Evolutionary conservation across 306 rosid genomes (phyloP).

Genomic region (Gleditsia sinensis): DNA sequence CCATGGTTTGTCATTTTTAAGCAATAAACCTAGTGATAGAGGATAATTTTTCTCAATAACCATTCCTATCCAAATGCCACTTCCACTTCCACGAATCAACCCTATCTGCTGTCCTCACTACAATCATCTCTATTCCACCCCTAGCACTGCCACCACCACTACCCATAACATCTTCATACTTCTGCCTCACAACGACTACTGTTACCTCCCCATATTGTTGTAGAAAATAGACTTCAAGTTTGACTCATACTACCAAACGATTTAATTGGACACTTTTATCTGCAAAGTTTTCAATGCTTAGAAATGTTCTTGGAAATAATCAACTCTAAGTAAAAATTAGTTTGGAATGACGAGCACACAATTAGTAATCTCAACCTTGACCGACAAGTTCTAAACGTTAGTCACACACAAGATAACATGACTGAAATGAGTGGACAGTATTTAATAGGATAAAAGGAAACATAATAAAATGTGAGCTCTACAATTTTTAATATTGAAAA

Average conservation of each 20-base stretch:
- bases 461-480: conserved; percentile 10
- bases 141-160: not conserved
- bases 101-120: not conserved
- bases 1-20: not conserved
- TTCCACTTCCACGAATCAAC: not conserved
- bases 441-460: not conserved
- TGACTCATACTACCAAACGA: conserved; percentile 11
- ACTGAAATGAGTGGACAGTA: not conserved
- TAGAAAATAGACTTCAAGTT: not conserved
- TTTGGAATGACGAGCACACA: not conserved
- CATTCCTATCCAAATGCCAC: conserved; percentile 4
- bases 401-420: not conserved
- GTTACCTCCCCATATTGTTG: not conserved
- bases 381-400: conserved; percentile 19
- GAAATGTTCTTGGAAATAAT: conserved; percentile 7
- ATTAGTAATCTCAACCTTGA: not conserved
- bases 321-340: not conserved
- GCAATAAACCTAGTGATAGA: conserved; percentile 5
- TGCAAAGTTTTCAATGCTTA: not conserved
- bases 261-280: not conserved
- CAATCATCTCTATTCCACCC: conserved; percentile 6
- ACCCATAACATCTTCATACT: not conserved
- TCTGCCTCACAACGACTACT: not conserved
- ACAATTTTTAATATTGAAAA: conserved; percentile 16
- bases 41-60: not conserved